Evolutionary conservation across 1,284 basidiomycete genomes (phyloP).

Genomic region (Boletellus sp.): DNA sequence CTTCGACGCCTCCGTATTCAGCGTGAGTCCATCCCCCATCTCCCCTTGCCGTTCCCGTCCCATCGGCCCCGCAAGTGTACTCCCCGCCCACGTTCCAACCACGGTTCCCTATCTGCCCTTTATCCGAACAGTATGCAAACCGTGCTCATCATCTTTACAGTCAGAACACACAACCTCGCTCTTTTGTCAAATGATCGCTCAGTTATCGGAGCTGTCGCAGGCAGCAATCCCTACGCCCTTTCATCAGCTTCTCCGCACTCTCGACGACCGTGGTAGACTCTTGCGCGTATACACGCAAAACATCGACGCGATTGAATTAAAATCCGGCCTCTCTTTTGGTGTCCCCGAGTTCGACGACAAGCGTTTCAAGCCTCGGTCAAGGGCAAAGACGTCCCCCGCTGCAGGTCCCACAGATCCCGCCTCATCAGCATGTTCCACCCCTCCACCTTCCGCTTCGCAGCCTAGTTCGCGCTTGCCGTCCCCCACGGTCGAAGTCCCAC

Average conservation of each 20-base stretch:
- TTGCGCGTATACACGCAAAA: constrained; percentile 94
- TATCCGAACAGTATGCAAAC: constrained; percentile 2
- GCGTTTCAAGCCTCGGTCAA: constrained; percentile 47
- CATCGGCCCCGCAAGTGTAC: constrained; percentile 2
- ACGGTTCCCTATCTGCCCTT: not conserved
- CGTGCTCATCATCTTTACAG: constrained; percentile 37
- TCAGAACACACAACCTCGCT: constrained; percentile 72
- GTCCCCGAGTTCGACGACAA: constrained; percentile 60
- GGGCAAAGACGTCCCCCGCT: constrained; percentile 31
- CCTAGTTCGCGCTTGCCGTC: constrained; percentile 37
- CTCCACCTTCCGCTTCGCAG: constrained; percentile 21
- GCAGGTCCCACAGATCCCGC: constrained; percentile 14
- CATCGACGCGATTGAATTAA: constrained; percentile 86
- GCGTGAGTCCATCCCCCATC: constrained; percentile 49
- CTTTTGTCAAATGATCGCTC: constrained; percentile 88
- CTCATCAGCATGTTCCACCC: constrained; percentile 14
- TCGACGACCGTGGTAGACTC: constrained; percentile 77
- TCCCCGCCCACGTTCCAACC: not conserved
- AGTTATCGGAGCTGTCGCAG: constrained; percentile 71
- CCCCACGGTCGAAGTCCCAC: constrained; percentile 53
- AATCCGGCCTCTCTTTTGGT: constrained; percentile 79
- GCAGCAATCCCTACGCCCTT: constrained; percentile 81
- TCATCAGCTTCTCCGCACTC: constrained; percentile 69
- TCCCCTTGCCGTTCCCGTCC: constrained; percentile 1
- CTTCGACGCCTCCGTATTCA: constrained; percentile 88